A percentile compares a stretch with the other conserved stretches of the same genome.
Evolutionary conservation across 2,329 filamentous ascomycete species (phyloP).

Genomic region (Ophiostoma montium): DNA sequence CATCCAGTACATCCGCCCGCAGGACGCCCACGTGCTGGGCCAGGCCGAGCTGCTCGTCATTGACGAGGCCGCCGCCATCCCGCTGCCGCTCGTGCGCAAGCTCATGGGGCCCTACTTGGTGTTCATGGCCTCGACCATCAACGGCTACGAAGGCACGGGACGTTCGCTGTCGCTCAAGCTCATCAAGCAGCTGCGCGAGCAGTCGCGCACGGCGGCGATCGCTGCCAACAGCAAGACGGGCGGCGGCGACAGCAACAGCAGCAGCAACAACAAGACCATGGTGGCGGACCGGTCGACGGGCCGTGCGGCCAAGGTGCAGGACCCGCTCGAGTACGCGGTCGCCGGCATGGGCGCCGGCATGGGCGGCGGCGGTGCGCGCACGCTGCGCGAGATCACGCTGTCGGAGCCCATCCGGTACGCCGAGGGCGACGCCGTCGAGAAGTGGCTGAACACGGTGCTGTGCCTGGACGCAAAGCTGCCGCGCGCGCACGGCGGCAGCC

Average conservation of each 20-base stretch:
- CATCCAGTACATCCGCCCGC: slow-evolving; percentile 95
- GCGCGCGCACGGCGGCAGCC: slow-evolving; percentile 63
- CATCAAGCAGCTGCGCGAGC: slow-evolving; percentile 91
- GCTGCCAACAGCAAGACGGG: slow-evolving; percentile 28
- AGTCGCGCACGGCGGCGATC: slow-evolving; percentile 50
- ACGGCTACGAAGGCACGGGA: slow-evolving; percentile 95
- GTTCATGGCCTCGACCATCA: slow-evolving; percentile 99
- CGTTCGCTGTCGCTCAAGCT: slow-evolving; percentile 89
- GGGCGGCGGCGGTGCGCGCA: slow-evolving; percentile 36
- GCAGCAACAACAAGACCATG: slow-evolving; percentile 19
- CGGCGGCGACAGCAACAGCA: no score
- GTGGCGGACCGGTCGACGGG: slow-evolving; percentile 70
- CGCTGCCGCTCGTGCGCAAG: slow-evolving; percentile 80
- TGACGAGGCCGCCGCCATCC: slow-evolving; percentile 94
- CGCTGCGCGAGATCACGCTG: slow-evolving; percentile 81
- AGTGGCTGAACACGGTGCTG: slow-evolving; percentile 88
- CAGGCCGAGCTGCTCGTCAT: slow-evolving; percentile 94
- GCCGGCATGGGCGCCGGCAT: no score
- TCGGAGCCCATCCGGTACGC: slow-evolving; percentile 91
- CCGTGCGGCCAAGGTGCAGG: slow-evolving; percentile 49
- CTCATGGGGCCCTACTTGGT: slow-evolving; percentile 94
- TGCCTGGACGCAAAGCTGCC: slow-evolving; percentile 85
- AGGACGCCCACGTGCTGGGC: slow-evolving; percentile 87
- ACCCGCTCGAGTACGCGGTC: slow-evolving; percentile 38
- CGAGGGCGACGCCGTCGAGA: slow-evolving; percentile 79